Conservation (phyloP, 176 grass and related monocot genomes). For the Eleusine coracana region DNA sequence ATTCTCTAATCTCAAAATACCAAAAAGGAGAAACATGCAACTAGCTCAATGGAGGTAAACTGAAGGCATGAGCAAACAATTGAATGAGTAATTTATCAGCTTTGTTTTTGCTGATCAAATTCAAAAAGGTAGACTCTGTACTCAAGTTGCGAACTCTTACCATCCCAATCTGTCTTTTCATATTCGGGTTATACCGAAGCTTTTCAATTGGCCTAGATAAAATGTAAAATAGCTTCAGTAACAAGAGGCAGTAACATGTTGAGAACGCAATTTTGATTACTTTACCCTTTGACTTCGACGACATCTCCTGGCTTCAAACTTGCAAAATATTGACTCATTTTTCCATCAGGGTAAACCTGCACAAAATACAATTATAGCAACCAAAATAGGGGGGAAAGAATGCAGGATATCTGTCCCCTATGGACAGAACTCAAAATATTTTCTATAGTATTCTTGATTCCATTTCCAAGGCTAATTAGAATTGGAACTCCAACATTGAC, state of each 20-base stretch:
- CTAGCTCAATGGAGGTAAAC: constrained; percentile 4
- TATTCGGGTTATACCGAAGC: constrained; percentile 95
- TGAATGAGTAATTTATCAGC: constrained; percentile 4
- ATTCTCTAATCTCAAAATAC: background rate
- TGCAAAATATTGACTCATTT: constrained; percentile 96
- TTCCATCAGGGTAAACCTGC: constrained; percentile 93
- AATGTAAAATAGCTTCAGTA: constrained; percentile 36
- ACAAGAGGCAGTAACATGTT: constrained; percentile 14
- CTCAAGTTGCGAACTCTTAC: constrained; percentile 46
- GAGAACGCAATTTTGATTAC: constrained; percentile 19
- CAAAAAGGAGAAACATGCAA: background rate
- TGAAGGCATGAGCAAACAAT: background rate
- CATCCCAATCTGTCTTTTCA: constrained; percentile 99
- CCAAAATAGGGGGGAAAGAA: background rate
- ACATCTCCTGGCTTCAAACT: constrained; percentile 90
- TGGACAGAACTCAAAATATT: constrained; percentile 18
- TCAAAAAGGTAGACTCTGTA: background rate
- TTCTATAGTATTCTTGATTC: background rate
- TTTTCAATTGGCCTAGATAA: constrained; percentile 90
- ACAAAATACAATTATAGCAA: constrained; percentile 22
- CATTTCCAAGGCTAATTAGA: constrained; percentile 5
- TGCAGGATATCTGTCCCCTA: background rate
- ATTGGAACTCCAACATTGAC: background rate
- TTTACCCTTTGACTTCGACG: constrained; percentile 96
- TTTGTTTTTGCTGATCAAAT: constrained; percentile 2